Base-by-base conservation (phyloP, 129 eudicot genomes). In the Pulicaria dysenterica region DNA sequence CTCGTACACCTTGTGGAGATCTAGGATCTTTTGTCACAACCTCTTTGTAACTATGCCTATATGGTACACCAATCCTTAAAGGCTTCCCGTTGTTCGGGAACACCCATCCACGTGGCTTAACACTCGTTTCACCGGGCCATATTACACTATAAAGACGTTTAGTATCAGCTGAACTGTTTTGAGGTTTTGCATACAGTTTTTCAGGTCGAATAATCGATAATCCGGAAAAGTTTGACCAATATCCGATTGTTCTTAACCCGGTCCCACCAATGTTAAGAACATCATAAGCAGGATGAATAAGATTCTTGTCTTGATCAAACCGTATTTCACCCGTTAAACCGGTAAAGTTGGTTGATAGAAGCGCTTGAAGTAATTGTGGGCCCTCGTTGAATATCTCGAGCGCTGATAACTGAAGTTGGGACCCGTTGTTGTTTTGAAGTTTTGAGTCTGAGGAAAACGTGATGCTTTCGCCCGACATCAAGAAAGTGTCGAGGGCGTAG, bases 81-180 rank as follows among this genome's bases (percentile, higher is more conserved):
- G 97, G 89, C 77, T 88, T 88, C 69, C 99, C 99, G 47, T 94
- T 94, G 70, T 94, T 83, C 0, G 99, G 97, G 65, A 94, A 94
- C 72, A 94, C 96, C 99, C 99, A 94, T 70, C 99, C 99, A 48
- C 87, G 81, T 46, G 99, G 99, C 64, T 64, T 58, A 19, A 56
- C 73, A 13, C 79, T 81, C 67, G 89, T 84, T 59, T 94, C 93
- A 44, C 96, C 99, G 5, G 99, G 97, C 99, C 99, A 94, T 64
- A 94, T 86, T 2, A 81, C 99, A 69, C 84, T 73, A 54, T 83
- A 81, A 16, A 94, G 91, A 24, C 74, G 81, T 60, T 88, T 83
- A 58, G 65, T 74, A 31, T 78, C 67, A 3, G 63, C 17, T 2
- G 96, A 90, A 38, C 56, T 69, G 48, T 90, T 94, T 63, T 64